Percentiles rank a stretch among this genome's conserved stretches.
Conservation (phyloP, 441 rosid species). For the Hura crepitans region DNA sequence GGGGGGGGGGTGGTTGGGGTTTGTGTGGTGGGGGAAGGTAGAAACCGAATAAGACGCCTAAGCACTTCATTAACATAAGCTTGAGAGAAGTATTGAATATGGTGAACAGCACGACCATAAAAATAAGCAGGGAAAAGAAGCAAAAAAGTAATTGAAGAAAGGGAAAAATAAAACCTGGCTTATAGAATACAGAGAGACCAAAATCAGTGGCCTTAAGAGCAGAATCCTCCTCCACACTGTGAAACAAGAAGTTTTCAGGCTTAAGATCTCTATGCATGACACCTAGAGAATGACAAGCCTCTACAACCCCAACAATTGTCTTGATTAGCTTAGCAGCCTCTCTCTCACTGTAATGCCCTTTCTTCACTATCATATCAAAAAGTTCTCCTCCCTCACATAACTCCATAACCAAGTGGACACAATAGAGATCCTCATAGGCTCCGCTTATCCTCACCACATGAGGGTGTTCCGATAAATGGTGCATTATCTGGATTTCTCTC, state of each 20-base stretch:
- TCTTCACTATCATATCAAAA: conserved; percentile 32
- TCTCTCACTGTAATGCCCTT: conserved; percentile 35
- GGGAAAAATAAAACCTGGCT: conserved; percentile 39
- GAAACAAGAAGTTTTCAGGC: conserved; percentile 37
- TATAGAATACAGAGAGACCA: conserved; percentile 35
- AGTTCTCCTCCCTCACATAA: conserved; percentile 39
- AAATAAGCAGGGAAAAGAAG: too few species aligned
- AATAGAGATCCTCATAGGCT: conserved; percentile 35
- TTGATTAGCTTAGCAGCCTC: conserved; percentile 35
- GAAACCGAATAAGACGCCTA: too few species aligned
- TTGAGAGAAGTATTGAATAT: too few species aligned
- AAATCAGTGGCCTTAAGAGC: conserved; percentile 40
- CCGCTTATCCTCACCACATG: conserved; percentile 37
- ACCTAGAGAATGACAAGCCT: conserved; percentile 35
- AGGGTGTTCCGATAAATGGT: conserved; percentile 34
- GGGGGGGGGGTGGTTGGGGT: too few species aligned
- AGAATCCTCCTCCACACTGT: conserved; percentile 29
- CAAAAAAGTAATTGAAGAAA: too few species aligned
- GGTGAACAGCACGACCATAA: too few species aligned
- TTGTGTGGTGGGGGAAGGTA: too few species aligned
- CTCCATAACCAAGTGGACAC: conserved; percentile 41
- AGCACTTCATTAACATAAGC: too few species aligned
- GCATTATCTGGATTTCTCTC: conserved; percentile 39
- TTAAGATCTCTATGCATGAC: conserved; percentile 38
- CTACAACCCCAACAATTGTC: conserved; percentile 34